Evolutionary conservation across 78 protist genomes (phyloP).

Genomic region (Ministeria vibrans): DNA sequence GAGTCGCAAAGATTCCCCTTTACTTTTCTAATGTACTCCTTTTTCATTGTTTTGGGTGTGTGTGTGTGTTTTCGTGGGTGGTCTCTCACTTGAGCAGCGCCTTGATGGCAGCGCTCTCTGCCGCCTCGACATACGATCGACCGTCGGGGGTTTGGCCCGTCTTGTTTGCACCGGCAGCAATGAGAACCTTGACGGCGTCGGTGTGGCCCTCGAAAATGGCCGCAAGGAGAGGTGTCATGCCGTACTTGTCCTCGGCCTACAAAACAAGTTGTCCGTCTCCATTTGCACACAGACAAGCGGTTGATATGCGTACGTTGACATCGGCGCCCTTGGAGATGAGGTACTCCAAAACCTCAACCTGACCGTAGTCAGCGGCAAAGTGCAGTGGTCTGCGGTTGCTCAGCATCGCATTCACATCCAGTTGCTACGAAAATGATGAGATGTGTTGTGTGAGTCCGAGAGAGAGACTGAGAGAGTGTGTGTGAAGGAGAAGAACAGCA

Average conservation of each 20-base stretch:
- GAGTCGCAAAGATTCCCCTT: no score
- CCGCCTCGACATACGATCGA: not conserved
- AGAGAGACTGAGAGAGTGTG: not conserved
- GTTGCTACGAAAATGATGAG: not conserved
- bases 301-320: not conserved
- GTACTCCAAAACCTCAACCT: not conserved
- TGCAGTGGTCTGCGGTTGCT: not conserved
- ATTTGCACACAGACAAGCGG: not conserved
- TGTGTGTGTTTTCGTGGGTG: no score
- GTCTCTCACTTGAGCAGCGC: constrained; percentile 4
- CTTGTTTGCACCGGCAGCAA: constrained; percentile 5
- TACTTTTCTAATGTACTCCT: no score
- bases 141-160: constrained; percentile 14
- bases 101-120: not conserved
- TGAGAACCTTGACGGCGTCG: constrained; percentile 6
- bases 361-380: not conserved
- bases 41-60: no score
- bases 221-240: not conserved
- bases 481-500: not conserved
- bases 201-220: constrained; percentile 21
- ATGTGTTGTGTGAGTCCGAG: not conserved
- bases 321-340: not conserved
- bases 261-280: not conserved
- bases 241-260: not conserved
- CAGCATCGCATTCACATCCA: not conserved